Percentiles rank a stretch among this genome's conserved stretches.
phyloP scores from a whole-genome alignment of 495 filamentous ascomycete species.

The Penicillium pulvis region DNA sequence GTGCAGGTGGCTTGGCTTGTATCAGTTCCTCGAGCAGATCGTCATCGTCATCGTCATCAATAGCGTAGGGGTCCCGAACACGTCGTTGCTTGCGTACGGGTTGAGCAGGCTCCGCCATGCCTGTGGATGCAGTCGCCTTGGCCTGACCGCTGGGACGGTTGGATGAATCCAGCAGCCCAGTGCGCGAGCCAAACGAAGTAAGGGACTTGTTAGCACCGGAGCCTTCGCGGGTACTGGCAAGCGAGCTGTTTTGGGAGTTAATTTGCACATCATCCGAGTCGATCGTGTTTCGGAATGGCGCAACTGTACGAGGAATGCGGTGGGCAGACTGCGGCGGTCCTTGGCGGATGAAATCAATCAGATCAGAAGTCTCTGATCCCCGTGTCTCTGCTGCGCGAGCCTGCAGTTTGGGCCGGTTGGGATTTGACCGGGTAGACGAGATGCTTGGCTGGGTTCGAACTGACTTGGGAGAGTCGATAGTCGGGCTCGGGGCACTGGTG shows the following conservation, averaged over 20 bases:
- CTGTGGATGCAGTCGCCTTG: slow-evolving; percentile 19
- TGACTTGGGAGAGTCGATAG: slow-evolving; percentile 18
- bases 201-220: slow-evolving; percentile 47
- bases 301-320: slow-evolving; percentile 79
- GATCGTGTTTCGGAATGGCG: slow-evolving; percentile 81
- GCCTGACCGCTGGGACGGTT: slow-evolving; percentile 26
- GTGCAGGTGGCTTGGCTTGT: slow-evolving; percentile 43
- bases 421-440: slow-evolving; percentile 19
- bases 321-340: slow-evolving; percentile 65
- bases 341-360: slow-evolving; percentile 93
- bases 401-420: slow-evolving; percentile 54
- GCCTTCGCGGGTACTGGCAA: slow-evolving; percentile 41
- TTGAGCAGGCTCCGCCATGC: slow-evolving; percentile 24
- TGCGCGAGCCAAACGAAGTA: slow-evolving; percentile 59
- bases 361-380: slow-evolving; percentile 71
- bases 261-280: slow-evolving; percentile 75
- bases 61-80: slow-evolving; percentile 86
- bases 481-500: slow-evolving; percentile 18
- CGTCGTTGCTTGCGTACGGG: slow-evolving; percentile 69
- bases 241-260: slow-evolving; percentile 37
- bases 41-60: slow-evolving; percentile 83
- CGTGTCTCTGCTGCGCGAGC: slow-evolving; percentile 69
- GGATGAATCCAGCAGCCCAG: slow-evolving; percentile 54
- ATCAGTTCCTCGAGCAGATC: slow-evolving; percentile 66
- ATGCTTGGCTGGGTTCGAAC: slow-evolving; percentile 5